Evolutionary conservation across 2,329 filamentous ascomycete genomes (phyloP).

Genomic region (Pseudocercospora fuligena): DNA sequence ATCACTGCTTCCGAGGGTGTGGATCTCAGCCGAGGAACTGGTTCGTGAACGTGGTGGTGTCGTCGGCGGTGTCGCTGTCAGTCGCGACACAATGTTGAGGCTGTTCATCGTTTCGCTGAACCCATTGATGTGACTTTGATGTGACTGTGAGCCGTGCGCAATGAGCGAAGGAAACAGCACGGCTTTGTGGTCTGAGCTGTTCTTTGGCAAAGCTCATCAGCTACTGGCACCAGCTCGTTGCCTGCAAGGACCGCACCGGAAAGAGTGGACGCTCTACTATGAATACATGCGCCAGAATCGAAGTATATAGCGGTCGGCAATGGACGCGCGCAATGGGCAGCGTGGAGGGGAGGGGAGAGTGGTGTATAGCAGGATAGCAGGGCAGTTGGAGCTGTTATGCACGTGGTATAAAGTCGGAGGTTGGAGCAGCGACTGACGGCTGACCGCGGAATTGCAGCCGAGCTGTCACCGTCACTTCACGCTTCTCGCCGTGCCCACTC

Average conservation of each 20-base stretch:
- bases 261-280: neutral
- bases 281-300: neutral
- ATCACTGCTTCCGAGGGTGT: conserved; percentile 15
- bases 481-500: neutral
- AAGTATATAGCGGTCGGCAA: neutral
- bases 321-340: too few species aligned
- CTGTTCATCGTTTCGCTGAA: conserved; percentile 78
- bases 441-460: neutral
- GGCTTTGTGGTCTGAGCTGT: neutral
- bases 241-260: neutral
- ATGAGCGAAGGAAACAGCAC: neutral
- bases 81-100: conserved; percentile 87
- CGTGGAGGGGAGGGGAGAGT: too few species aligned
- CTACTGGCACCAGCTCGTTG: neutral
- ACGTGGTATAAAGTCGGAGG: neutral
- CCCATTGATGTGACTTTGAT: conserved; percentile 25
- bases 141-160: conserved; percentile 1
- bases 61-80: conserved; percentile 61
- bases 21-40: conserved; percentile 33
- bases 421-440: neutral
- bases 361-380: too few species aligned
- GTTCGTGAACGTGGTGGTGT: conserved; percentile 56
- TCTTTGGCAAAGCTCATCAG: neutral
- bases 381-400: too few species aligned
- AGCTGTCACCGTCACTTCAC: neutral